A percentile compares a stretch with the other conserved stretches of the same genome.
Evolutionary conservation across 2,329 filamentous ascomycete genomes (phyloP).

Genomic region (Didymellaceae sp.): DNA sequence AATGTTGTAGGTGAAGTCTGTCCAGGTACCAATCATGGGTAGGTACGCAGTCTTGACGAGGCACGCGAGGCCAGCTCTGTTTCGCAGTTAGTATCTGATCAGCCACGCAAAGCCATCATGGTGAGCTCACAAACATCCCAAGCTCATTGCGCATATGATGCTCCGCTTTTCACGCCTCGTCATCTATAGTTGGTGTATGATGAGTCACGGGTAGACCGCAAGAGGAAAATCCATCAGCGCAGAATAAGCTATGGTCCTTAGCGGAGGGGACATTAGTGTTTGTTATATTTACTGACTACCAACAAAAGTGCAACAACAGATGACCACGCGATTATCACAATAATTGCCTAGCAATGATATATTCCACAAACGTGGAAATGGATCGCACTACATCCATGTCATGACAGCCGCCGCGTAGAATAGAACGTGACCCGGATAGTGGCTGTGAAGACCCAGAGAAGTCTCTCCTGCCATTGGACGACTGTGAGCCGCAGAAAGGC

Average conservation of each 20-base stretch:
- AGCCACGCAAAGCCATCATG: background rate
- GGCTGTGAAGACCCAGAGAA: constrained; percentile 26
- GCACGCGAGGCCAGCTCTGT: background rate
- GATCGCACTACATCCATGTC: constrained; percentile 16
- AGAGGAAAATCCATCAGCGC: constrained; percentile 36
- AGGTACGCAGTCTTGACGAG: constrained; percentile 17
- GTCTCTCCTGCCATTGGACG: constrained; percentile 11
- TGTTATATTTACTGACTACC: constrained; percentile 2
- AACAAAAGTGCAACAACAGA: constrained; percentile 19
- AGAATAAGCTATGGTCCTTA: constrained; percentile 12
- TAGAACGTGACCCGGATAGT: constrained; percentile 18
- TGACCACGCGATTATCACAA: constrained; percentile 13
- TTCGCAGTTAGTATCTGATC: background rate
- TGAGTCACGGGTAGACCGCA: constrained; percentile 33
- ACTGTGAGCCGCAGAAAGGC: constrained; percentile 20
- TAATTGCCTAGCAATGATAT: constrained; percentile 12
- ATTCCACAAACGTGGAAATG: constrained; percentile 21
- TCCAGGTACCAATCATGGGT: constrained; percentile 26
- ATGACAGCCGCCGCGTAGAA: constrained; percentile 11
- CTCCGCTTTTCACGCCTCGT: constrained; percentile 35
- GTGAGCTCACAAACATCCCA: constrained; percentile 37
- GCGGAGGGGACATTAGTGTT: background rate
- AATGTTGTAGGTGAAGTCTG: constrained; percentile 25
- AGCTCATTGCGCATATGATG: constrained; percentile 34
- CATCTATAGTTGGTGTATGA: constrained; percentile 39